These are phyloP conservation scores for Sugiyamaella valdiviana DNA, from an alignment of 805 yeast species.

Conservation along the genomic window DNA sequence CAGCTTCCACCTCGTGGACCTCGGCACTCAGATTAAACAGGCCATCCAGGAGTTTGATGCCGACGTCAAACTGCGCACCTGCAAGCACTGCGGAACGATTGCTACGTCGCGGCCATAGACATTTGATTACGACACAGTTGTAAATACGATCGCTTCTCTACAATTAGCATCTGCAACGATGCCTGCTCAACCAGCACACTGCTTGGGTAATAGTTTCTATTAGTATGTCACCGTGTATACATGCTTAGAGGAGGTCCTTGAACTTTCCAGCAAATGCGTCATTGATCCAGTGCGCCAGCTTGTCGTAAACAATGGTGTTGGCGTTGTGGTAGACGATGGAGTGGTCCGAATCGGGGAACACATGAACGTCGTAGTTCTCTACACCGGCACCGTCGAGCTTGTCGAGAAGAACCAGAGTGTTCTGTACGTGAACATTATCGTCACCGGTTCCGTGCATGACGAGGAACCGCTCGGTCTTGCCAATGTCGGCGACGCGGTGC, in stretches of 20 bases:
- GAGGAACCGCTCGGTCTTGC: conserved; percentile 57
- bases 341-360: conserved; percentile 93
- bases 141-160: neutral
- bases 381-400: conserved; percentile 60
- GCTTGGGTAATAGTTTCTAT: no score
- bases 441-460: conserved; percentile 97
- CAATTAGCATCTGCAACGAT: no score
- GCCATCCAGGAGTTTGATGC: conserved; percentile 69
- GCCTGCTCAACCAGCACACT: no score
- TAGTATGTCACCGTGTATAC: no score
- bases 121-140: no score
- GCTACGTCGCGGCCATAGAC: conserved; percentile 19
- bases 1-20: conserved; percentile 67
- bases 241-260: conserved; percentile 6
- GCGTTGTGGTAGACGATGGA: conserved; percentile 77
- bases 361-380: conserved; percentile 85
- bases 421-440: conserved; percentile 94
- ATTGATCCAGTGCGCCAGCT: conserved; percentile 61
- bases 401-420: conserved; percentile 73
- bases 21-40: conserved; percentile 84
- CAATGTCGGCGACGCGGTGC: conserved; percentile 49
- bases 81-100: conserved; percentile 62
- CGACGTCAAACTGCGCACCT: conserved; percentile 59
- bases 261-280: conserved; percentile 27
- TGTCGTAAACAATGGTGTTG: conserved; percentile 61